These are phyloP conservation scores for Pleurozium schreberi DNA, from an alignment of 225 moss, liverwort and hornwort genomes.

Conservation along the genomic window DNA sequence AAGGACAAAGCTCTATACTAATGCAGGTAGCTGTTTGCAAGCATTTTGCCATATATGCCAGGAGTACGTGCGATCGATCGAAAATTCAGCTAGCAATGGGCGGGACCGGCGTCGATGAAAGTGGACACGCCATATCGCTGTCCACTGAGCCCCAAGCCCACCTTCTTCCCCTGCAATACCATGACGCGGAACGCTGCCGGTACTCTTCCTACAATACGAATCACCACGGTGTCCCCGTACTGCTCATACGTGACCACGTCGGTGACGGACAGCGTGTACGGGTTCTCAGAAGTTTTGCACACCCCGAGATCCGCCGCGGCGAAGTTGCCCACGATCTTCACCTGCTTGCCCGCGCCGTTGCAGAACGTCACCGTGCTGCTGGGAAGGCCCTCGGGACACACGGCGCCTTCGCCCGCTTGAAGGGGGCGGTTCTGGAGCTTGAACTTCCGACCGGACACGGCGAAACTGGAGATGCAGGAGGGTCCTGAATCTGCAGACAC, in stretches of 20 bases:
- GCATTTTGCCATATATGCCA: neutral
- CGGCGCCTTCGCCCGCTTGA: neutral
- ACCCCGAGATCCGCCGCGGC: conserved; percentile 1
- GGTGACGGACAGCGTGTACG: neutral
- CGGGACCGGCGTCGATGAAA: neutral
- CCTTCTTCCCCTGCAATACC: neutral
- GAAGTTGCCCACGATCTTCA: conserved; percentile 18
- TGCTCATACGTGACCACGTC: neutral
- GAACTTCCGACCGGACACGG: conserved; percentile 1
- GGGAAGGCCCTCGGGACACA: conserved; percentile 10
- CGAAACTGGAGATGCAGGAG: neutral
- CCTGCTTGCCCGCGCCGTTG: neutral
- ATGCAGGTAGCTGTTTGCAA: neutral
- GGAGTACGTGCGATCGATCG: neutral
- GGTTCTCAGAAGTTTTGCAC: neutral
- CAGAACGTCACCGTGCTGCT: conserved; percentile 12
- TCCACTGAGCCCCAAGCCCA: neutral
- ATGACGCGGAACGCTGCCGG: conserved; percentile 1
- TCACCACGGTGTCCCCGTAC: conserved; percentile 4
- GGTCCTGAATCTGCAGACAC: neutral
- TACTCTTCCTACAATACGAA: neutral
- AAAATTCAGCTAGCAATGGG: neutral
- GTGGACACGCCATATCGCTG: neutral
- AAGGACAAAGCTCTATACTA: neutral
- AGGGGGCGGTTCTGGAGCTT: neutral